Evolutionary conservation across 305 asterid species (phyloP), one percentile per base, ranked within the genome.

Genomic region (Solanum hybrid): DNA sequence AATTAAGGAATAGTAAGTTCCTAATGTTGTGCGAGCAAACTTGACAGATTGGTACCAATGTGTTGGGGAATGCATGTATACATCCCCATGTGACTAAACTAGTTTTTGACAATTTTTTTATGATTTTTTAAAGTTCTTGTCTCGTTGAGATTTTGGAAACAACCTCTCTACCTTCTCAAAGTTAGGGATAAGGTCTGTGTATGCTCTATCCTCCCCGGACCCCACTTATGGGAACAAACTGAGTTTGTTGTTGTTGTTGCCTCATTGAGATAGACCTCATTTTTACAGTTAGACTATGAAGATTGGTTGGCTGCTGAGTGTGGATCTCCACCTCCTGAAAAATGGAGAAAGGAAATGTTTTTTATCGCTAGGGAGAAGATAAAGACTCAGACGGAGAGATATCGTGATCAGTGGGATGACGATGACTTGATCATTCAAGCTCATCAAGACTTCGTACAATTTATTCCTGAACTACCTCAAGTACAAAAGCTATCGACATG

Each of bases 341-440:
- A 94, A 89, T 96, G 98, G 99, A 94, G 99, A 92, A 94, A 94
- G 93, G 87, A 90, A 91, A 96, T 95, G 97, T 96, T 94, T 89
- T 56, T 22, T 10, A 97, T 73, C 91, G 86, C 95, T 2, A 92
- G 96, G 27, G 78, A 87, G 91, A 94, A 95, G 81, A 95, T 90
- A 93, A 93, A 92, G 91, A 88, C 79, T 78, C 89, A 85, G 37
- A 95, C 98, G 0, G 95, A 94, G 93, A 93, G 93, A 19, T 95
- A 97, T 86, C 96, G 98, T 10, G 99, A 97, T 86, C 88, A 92
- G 26, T 96, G 99, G 98, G 97, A 96, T 1, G 99, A 97, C 40
- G 92, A 94, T 87, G 93, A 94, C 89, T 91, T 94, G 91, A 89
- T 94, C 31, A 6, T 91, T 88, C 87, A 92, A 88, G 97, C 99